Conservation (phyloP, 179 eudicot species). For the Beta corolliflora region DNA sequence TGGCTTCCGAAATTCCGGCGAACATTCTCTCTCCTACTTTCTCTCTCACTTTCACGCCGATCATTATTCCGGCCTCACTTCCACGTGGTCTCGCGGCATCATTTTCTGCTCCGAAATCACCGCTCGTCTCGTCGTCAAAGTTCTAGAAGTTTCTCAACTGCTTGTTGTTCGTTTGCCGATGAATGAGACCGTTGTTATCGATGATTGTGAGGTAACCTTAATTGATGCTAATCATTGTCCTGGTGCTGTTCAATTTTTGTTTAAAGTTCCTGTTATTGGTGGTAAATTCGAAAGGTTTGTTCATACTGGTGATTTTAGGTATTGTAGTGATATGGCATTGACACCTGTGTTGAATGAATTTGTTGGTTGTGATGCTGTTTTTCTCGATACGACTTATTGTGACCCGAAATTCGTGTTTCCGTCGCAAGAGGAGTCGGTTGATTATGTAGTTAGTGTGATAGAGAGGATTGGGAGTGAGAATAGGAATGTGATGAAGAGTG, state of each 20-base stretch:
- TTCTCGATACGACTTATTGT: constrained; percentile 90
- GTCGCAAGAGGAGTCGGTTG: constrained; percentile 79
- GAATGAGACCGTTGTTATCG: constrained; percentile 48
- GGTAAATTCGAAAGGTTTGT: constrained; percentile 66
- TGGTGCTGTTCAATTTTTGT: constrained; percentile 89
- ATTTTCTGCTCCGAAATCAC: constrained; percentile 72
- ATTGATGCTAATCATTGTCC: constrained; percentile 96
- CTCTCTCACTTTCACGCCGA: constrained; percentile 98
- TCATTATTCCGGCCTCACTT: constrained; percentile 73
- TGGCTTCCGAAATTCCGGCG: constrained; percentile 65
- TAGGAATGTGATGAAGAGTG: constrained; percentile 41
- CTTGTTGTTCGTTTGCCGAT: constrained; percentile 51
- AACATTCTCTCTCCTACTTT: constrained; percentile 75
- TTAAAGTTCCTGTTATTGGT: constrained; percentile 48
- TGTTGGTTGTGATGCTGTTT: constrained; percentile 81
- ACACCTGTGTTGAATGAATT: constrained; percentile 48
- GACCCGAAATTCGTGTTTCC: constrained; percentile 87
- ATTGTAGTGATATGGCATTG: constrained; percentile 51
- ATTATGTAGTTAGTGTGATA: constrained; percentile 70
- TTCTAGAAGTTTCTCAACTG: constrained; percentile 47
- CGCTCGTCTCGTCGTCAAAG: constrained; percentile 49
- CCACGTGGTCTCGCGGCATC: constrained; percentile 68
- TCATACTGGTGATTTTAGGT: constrained; percentile 97
- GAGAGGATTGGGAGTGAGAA: constrained; percentile 54
- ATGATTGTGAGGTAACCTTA: constrained; percentile 65